These are phyloP conservation scores for Panellus pusillus DNA, from an alignment of 768 basidiomycete genomes.

Conservation along the genomic window DNA sequence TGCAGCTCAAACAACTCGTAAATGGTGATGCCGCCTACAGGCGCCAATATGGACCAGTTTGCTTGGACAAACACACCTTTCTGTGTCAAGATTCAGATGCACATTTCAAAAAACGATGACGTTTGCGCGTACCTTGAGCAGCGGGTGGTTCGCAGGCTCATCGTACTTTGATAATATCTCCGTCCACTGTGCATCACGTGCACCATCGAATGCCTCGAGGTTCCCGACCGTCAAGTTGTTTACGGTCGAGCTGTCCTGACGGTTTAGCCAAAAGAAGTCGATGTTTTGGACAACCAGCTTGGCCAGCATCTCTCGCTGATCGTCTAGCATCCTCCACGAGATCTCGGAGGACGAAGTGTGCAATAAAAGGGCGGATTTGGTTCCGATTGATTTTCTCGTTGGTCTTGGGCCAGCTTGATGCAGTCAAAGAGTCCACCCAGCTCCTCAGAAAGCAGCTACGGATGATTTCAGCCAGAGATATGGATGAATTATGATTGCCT, in stretches of 20 bases:
- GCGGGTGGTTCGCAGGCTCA: constrained; percentile 66
- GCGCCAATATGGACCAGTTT: constrained; percentile 81
- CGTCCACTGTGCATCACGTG: constrained; percentile 77
- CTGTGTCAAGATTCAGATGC: constrained; percentile 34
- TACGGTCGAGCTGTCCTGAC: constrained; percentile 84
- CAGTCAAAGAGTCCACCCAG: constrained; percentile 85
- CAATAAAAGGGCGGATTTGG: constrained; percentile 77
- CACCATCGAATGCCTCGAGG: constrained; percentile 83
- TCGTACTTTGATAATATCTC: constrained; percentile 85
- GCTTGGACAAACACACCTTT: constrained; percentile 72
- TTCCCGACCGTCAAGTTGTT: constrained; percentile 76
- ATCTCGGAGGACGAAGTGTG: constrained; percentile 84
- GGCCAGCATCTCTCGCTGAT: constrained; percentile 67
- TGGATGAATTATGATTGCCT: neutral
- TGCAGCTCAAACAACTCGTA: constrained; percentile 79
- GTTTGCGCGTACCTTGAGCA: constrained; percentile 57
- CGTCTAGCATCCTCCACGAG: constrained; percentile 89
- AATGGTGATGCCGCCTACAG: constrained; percentile 92
- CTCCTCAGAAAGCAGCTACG: constrained; percentile 63
- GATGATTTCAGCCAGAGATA: neutral
- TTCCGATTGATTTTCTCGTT: constrained; percentile 61
- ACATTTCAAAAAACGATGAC: neutral
- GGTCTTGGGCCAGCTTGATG: constrained; percentile 80
- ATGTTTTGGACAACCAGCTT: constrained; percentile 83
- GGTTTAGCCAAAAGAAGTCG: constrained; percentile 79